Evolutionary conservation across 2,329 filamentous ascomycete genomes (phyloP).

Genomic region (Exophiala sideris): DNA sequence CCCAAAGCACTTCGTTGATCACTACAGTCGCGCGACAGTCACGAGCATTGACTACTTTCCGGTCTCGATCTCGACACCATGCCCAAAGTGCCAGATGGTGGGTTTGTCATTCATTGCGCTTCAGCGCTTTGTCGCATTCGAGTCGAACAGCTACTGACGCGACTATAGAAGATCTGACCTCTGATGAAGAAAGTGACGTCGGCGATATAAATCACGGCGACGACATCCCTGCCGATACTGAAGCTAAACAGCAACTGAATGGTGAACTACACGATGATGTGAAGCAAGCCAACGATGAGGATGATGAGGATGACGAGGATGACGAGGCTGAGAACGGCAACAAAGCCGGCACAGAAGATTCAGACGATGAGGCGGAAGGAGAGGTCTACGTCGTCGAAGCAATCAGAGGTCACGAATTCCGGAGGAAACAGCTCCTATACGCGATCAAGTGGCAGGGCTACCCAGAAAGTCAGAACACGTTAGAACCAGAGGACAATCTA

Average conservation of each 20-base stretch:
- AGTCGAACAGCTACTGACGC: neutral
- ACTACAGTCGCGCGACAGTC: too few relatives aligned
- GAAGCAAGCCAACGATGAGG: slow-evolving; percentile 32
- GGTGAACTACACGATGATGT: slow-evolving; percentile 29
- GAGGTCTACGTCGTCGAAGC: slow-evolving; percentile 17
- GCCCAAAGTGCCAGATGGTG: neutral
- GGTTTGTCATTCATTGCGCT: neutral
- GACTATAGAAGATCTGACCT: neutral
- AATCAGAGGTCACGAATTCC: slow-evolving; percentile 3
- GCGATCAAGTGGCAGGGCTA: slow-evolving; percentile 50
- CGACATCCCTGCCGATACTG: slow-evolving; percentile 3
- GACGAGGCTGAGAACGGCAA: slow-evolving; percentile 36
- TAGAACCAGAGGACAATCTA: slow-evolving; percentile 46
- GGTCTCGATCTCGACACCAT: neutral
- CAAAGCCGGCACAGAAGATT: slow-evolving; percentile 28
- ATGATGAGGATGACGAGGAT: slow-evolving; percentile 37
- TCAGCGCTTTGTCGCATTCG: neutral
- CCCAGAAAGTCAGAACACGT: slow-evolving; percentile 42
- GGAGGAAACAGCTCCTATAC: slow-evolving; percentile 31
- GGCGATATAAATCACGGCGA: slow-evolving; percentile 3
- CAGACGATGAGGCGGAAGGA: slow-evolving; percentile 1
- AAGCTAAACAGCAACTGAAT: slow-evolving; percentile 19
- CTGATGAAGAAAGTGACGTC: slow-evolving; percentile 8
- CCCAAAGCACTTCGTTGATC: too few relatives aligned
- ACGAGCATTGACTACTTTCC: neutral